Conservation (phyloP, 192 early-diverging fungal species). For the Coemansia sp. region DNA sequence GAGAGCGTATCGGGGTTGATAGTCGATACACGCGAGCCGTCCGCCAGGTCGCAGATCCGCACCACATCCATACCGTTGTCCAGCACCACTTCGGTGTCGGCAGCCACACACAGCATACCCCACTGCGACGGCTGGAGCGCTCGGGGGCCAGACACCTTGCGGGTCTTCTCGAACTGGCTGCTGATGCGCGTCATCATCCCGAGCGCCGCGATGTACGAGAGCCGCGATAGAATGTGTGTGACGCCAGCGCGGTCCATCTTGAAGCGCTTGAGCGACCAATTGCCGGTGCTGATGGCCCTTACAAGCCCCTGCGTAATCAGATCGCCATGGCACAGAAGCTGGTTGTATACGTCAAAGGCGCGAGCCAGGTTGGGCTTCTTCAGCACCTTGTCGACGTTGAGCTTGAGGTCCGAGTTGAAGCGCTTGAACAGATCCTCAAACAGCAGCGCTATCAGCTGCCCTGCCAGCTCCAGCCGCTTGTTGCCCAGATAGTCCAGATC, state of each 20-base stretch:
- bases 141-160: slow-evolving; percentile 97
- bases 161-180: slow-evolving; percentile 97
- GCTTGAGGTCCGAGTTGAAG: slow-evolving; percentile 85
- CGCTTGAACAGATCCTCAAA: slow-evolving; percentile 99
- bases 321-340: slow-evolving; percentile 71
- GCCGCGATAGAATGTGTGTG: slow-evolving; percentile 90
- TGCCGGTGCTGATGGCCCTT: slow-evolving; percentile 93
- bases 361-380: slow-evolving; percentile 85
- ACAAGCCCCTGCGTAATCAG: slow-evolving; percentile 91
- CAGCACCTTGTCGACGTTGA: slow-evolving; percentile 87
- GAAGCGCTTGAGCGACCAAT: slow-evolving; percentile 99
- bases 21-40: slow-evolving; percentile 26
- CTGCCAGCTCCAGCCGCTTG: slow-evolving; percentile 97
- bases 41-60: slow-evolving; percentile 33
- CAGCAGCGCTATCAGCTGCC: slow-evolving; percentile 88
- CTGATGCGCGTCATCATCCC: slow-evolving; percentile 98
- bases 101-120: slow-evolving; percentile 74
- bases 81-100: slow-evolving; percentile 33
- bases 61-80: slow-evolving; percentile 41
- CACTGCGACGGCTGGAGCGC: slow-evolving; percentile 95
- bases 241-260: slow-evolving; percentile 99
- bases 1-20: slow-evolving; percentile 19
- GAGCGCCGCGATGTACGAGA: slow-evolving; percentile 92
- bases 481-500: slow-evolving; percentile 99
- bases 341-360: slow-evolving; percentile 86